Percentiles rank a stretch among this genome's conserved stretches.
Evolutionary conservation across 2,329 filamentous ascomycete species (phyloP).

Genomic region (Ceratocystis ficicola): DNA sequence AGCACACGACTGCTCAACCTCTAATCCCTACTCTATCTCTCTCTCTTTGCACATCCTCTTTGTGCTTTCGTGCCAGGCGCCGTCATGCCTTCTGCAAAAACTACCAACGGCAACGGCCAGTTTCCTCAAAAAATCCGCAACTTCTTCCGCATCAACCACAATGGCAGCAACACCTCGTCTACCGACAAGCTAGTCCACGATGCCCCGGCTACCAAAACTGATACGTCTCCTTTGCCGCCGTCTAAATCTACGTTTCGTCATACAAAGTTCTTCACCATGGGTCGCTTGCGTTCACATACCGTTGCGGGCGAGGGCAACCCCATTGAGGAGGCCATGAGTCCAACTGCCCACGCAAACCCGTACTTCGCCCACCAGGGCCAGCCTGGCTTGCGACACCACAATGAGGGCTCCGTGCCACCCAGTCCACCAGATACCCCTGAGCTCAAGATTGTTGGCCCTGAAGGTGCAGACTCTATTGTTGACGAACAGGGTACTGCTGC

Average conservation of each 20-base stretch:
- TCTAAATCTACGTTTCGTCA: conserved; percentile 61
- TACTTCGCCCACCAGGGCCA: conserved; percentile 96
- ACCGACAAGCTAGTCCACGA: conserved; percentile 21
- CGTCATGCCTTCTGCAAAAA: conserved; percentile 44
- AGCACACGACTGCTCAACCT: background rate
- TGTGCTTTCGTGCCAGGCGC: background rate
- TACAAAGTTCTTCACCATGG: conserved; percentile 79
- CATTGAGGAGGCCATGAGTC: conserved; percentile 77
- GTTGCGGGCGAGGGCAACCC: conserved; percentile 87
- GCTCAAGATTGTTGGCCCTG: conserved; percentile 58
- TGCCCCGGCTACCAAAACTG: conserved; percentile 19
- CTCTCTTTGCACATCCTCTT: background rate
- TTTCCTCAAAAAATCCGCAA: conserved; percentile 58
- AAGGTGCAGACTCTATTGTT: conserved; percentile 34
- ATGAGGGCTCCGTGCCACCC: conserved; percentile 82
- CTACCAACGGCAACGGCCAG: conserved; percentile 42
- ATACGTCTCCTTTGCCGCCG: conserved; percentile 24
- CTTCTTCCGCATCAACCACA: conserved; percentile 54
- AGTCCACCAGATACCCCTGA: conserved; percentile 84
- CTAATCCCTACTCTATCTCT: too few species aligned
- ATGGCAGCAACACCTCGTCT: conserved; percentile 18
- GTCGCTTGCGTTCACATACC: conserved; percentile 77
- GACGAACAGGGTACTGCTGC: conserved; percentile 58
- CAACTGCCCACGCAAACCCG: conserved; percentile 87
- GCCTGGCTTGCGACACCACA: conserved; percentile 84